Evolutionary conservation across 768 basidiomycete genomes (phyloP), one percentile per base, ranked within the genome.

Genomic region (Chalciporus sphaerocephalus): DNA sequence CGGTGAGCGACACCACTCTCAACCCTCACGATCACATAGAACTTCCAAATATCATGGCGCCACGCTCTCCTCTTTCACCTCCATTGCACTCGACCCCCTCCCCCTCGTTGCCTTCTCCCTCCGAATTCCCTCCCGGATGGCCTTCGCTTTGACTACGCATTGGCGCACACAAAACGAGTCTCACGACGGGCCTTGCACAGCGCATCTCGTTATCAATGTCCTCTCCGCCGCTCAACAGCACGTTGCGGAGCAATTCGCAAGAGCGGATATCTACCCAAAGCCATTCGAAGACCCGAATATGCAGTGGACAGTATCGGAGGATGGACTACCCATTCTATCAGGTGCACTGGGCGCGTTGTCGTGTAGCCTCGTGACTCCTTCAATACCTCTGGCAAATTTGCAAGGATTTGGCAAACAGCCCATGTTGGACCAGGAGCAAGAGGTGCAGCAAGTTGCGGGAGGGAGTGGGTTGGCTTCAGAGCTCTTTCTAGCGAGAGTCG

Each of bases 61-160:
- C 17, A 97, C 94, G 1, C 74, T 98, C 24, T 94, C 94, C 8
- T 95, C 92, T 1, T 92, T 98, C 62, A 82, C 91, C 17, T 92
- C 92, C 22, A 82, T 97, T 58, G 81, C 94, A 2, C 80, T 98
- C 74, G 81, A 92, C 53, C 94, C 94, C 2, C 71, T 81, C 53
- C 92, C 93, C 0, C 78, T 96, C 46, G 78, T 98, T 57, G 78
- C 91, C 0, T 98, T 97, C 64, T 85, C 92, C 15, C 75, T 98
- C 16, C 85, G 92, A 25, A 74, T 92, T 15, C 94, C 94, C 4
- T 95, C 92, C 1, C 76, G 92, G 4, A 88, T 95, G 81, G 92
- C 92, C 1, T 67, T 73, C 2, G 69, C 79, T 1, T 74, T 88
- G 21, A 67, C 69, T 42, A 43, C 70, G 2, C 54, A 50, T 48